phyloP scores from a whole-genome alignment of 139 green algal genomes.

The Chlamydomonas urium region DNA sequence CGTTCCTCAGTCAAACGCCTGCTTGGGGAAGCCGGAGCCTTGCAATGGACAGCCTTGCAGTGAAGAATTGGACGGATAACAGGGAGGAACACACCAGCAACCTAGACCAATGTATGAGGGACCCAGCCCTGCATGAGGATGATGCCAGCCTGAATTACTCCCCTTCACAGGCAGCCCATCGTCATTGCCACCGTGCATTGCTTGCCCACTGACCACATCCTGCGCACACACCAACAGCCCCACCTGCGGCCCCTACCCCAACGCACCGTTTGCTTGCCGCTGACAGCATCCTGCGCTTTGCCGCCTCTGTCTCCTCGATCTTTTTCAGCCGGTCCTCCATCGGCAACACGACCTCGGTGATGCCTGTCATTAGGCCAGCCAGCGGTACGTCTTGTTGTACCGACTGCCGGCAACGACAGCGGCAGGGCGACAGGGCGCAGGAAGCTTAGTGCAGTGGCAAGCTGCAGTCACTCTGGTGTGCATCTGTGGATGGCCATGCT shows the following conservation, averaged over 20 bases:
- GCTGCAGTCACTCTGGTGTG: not conserved
- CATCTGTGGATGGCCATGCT: no score
- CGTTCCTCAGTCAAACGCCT: no score
- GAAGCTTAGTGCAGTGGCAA: not conserved
- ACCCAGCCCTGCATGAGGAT: not conserved
- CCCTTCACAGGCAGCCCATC: not conserved
- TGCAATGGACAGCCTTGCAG: not conserved
- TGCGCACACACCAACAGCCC: not conserved
- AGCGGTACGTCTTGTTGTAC: conserved; percentile 32
- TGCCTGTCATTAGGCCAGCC: conserved; percentile 61
- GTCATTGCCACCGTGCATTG: not conserved
- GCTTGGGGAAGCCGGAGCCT: not conserved
- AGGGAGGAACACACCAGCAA: not conserved
- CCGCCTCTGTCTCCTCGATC: conserved; percentile 80
- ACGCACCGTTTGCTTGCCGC: conserved; percentile 1
- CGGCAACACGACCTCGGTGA: conserved; percentile 71
- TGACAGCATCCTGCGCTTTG: conserved; percentile 67
- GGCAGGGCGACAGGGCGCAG: not conserved
- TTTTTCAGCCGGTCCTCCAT: conserved; percentile 71
- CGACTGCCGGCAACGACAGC: not conserved
- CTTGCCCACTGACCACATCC: not conserved
- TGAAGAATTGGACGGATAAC: not conserved
- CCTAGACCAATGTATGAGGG: not conserved
- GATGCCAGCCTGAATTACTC: not conserved
- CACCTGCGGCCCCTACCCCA: not conserved